Evolutionary conservation across 805 yeast genomes (phyloP), one percentile per base, ranked within the genome.

Genomic region (Wickerhamiella australiensis): DNA sequence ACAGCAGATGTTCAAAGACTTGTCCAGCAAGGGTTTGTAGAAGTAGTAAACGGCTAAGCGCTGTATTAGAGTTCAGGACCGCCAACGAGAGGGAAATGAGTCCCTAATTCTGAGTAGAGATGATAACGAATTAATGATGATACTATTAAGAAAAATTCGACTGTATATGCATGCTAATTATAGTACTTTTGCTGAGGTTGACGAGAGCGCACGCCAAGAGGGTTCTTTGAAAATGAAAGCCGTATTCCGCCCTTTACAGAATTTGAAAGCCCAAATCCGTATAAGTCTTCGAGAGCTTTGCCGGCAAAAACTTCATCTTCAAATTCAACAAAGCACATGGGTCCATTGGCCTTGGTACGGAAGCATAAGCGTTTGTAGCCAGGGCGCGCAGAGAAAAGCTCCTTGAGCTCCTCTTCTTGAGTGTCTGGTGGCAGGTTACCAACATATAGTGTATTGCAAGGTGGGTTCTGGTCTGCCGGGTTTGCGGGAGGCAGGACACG

Each of bases 391-490:
- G 92, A 76, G 63, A 92, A 92, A 55, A 92, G 68, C 36, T 85
- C 80, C 57, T 95, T 78, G 54, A 92, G 75, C 65, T 92, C 98
- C 50, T 82, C 82, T 63, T 92, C 98, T 2, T 94, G 82, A 2
- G 96, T 94, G 69, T 92, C 96, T 15, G 95, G 95, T 2, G 98
- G 97, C 60, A 92, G 73, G 64, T 92, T 92, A 17, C 98, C 98
- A 44, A 92, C 98, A 60, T 92, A 92, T 50, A 92, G 70, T 0
- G 98, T 92, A 65, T 92, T 92, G 68, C 98, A 92, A 6, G 98
- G 98, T 3, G 98, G 97, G 62, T 92, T 92, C 67, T 92, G 98
- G 66, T 92, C 98, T 1, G 98, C 97, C 5, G 98, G 98, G 61
- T 90, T 90, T 1, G 95, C 95, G 2, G 72, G 73, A 4, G 73